Evolutionary conservation across 345 rosid genomes (phyloP).

Genomic region (Murraya paniculata): DNA sequence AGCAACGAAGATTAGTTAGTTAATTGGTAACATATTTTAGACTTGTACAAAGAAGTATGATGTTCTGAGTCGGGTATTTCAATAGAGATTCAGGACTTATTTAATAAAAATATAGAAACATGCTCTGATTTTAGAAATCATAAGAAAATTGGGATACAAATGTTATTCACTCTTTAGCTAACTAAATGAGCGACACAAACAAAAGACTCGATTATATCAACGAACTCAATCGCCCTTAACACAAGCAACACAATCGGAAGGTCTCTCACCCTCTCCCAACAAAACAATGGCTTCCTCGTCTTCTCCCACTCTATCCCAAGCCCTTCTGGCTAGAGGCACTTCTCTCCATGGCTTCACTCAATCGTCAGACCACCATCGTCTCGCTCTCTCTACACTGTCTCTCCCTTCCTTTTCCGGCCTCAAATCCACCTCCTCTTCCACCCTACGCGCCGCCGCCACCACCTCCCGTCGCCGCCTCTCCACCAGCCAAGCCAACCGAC

Average conservation of each 20-base stretch:
- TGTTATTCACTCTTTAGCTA: not conserved
- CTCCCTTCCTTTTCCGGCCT: constrained; percentile 52
- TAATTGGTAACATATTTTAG: too few species aligned
- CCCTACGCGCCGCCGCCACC: constrained; percentile 26
- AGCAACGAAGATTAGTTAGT: too few species aligned
- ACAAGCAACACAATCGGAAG: not conserved
- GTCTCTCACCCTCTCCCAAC: not conserved
- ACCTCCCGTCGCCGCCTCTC: constrained; percentile 26
- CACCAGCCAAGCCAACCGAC: constrained; percentile 12
- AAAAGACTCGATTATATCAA: not conserved
- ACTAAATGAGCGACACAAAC: not conserved
- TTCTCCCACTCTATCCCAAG: constrained; percentile 52
- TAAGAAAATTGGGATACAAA: not conserved
- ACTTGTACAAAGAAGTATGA: too few species aligned
- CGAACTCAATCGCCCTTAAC: not conserved
- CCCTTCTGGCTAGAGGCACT: constrained; percentile 48
- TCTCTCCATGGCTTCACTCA: constrained; percentile 42
- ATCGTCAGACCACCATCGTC: constrained; percentile 40
- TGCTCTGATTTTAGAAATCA: not conserved
- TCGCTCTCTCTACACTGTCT: constrained; percentile 37
- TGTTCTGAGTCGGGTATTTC: too few species aligned
- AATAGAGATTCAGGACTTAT: not conserved
- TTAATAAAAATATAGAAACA: not conserved
- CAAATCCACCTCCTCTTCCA: constrained; percentile 32
- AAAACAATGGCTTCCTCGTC: constrained; percentile 54